phyloP scores from a whole-genome alignment of 164 flowering plant genomes.

The Kalanchoe fedtschenkoi region DNA sequence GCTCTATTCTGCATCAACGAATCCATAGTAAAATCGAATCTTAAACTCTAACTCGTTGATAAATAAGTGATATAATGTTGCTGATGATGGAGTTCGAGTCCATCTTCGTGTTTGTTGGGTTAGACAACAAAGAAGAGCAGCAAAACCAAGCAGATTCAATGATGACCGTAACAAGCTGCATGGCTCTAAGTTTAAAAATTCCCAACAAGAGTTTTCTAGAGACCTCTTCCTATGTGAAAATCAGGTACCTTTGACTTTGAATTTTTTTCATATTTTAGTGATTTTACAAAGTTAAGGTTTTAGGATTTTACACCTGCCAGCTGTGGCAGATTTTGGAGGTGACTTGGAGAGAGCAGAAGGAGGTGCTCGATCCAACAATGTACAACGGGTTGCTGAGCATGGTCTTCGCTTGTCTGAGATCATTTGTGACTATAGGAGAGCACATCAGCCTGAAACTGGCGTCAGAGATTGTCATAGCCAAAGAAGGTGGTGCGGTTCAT shows the following conservation, averaged over 20 bases:
- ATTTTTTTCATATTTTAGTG: not conserved
- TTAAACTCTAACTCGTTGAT: not conserved
- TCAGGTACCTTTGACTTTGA: not conserved
- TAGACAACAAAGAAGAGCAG: too few species aligned
- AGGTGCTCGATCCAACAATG: constrained; percentile 38
- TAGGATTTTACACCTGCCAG: not conserved
- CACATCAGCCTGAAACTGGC: constrained; percentile 38
- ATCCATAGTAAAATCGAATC: not conserved
- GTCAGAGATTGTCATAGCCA: constrained; percentile 51
- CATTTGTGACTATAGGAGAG: constrained; percentile 49
- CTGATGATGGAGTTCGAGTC: not conserved
- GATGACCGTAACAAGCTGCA: not conserved
- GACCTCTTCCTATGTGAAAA: not conserved
- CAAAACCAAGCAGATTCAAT: too few species aligned
- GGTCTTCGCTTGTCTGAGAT: constrained; percentile 53
- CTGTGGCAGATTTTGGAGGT: constrained; percentile 42
- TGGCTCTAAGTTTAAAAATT: not conserved
- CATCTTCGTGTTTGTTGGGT: not conserved
- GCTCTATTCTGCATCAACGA: not conserved
- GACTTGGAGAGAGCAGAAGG: constrained; percentile 37
- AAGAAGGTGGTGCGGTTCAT: too few species aligned
- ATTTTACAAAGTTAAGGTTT: not conserved
- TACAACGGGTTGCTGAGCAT: constrained; percentile 65
- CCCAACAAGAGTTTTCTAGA: not conserved
- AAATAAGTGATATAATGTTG: not conserved